Evolutionary conservation across 805 yeast species (phyloP), one percentile per base, ranked within the genome.

Genomic region (Jamesozyma spencerorum): DNA sequence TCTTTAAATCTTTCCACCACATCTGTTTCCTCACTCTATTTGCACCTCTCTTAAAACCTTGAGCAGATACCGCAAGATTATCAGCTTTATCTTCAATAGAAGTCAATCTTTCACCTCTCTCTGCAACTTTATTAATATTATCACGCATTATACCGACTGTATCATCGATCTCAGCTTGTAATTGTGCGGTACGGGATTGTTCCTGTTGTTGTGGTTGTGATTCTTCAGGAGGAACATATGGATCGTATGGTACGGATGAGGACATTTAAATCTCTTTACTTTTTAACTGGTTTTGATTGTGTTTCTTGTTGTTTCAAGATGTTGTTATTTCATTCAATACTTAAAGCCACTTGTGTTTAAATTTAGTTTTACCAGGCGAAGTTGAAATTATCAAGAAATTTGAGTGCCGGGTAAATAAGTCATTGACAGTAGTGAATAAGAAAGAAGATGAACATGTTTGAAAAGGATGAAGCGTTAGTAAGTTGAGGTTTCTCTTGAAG

Each of bases 1-100:
- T 83, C 70, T 92, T 92, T 77, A 92, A 74, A 63, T 90, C 95
- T 65, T 92, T 90, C 84, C 94, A 85, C 97, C 97, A 90, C 97
- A 90, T 90, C 60, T 88, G 94, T 65, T 88, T 90, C 67, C 98
- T 84, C 36, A 90, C 97, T 54, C 94, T 80, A 68, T 90, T 90
- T 44, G 98, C 97, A 31, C 96, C 94, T 61, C 95, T 77, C 62
- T 94, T 85, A 70, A 92, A 90, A 29, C 95, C 92, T 53, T 85
- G 90, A 8, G 98, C 97, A 36, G 85, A 77, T 36, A 81, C 85
- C 34, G 95, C 95, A 53, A 90, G 74, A 62, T 84, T 86, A 56
- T 87, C 95, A 8, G 97, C 92, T 60, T 87, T 85, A 60, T 85
- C 92, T 57, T 88, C 95, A 51, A 90, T 80, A 35, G 87, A 79